phyloP scores from a whole-genome alignment of 2,329 filamentous ascomycete species.

The Biscogniauxia mediterranea region DNA sequence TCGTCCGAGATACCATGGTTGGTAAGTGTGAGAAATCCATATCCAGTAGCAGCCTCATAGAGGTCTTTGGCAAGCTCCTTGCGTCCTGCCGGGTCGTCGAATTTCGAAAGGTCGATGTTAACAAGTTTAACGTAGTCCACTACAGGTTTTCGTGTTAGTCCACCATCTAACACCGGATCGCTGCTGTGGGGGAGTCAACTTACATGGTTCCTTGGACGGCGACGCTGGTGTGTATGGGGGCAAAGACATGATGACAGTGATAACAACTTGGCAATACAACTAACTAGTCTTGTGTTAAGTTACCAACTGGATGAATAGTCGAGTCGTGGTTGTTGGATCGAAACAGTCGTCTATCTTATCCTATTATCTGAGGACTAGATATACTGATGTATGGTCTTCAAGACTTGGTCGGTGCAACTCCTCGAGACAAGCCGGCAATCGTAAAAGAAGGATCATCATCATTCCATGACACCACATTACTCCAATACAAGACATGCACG shows the following conservation, averaged over 20 bases:
- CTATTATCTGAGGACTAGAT: constrained; percentile 6
- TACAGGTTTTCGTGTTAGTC: not conserved
- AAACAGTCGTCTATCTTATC: constrained; percentile 8
- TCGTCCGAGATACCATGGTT: constrained; percentile 31
- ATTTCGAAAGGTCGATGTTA: constrained; percentile 29
- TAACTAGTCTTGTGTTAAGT: too few species aligned
- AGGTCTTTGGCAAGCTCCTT: constrained; percentile 30
- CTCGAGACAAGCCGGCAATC: not conserved
- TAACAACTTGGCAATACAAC: not conserved
- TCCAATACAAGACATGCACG: too few species aligned
- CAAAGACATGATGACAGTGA: constrained; percentile 2
- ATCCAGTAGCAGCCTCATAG: constrained; percentile 29
- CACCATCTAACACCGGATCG: too few species aligned
- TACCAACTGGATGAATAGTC: not conserved
- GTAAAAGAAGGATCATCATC: not conserved
- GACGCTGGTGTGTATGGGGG: constrained; percentile 8
- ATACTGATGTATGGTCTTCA: constrained; percentile 1
- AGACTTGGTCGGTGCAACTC: not conserved
- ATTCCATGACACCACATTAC: not conserved
- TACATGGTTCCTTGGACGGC: constrained; percentile 26
- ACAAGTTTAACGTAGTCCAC: constrained; percentile 29
- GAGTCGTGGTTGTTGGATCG: not conserved
- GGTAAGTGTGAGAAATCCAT: constrained; percentile 28
- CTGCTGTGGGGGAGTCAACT: constrained; percentile 43
- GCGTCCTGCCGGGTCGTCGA: constrained; percentile 24